A percentile compares a stretch with the other conserved stretches of the same genome.
Conservation (phyloP, 176 grass and related monocot species). For the Oropetium thomaeum region DNA sequence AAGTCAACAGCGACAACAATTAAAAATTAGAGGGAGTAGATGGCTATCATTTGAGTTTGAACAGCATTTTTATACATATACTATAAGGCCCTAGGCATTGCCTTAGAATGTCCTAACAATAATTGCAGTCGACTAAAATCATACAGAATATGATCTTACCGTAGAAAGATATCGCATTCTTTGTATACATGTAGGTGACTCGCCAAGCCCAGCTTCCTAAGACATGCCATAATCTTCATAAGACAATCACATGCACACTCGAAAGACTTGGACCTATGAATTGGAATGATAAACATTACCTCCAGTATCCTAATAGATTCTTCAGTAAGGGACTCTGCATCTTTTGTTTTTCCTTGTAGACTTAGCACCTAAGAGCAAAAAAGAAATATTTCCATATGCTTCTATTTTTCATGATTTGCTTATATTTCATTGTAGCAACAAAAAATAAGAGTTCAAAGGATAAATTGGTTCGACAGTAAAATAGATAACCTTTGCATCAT, state of each 20-base stretch:
- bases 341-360: conserved; percentile 73
- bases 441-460: neutral
- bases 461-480: neutral
- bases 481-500: neutral
- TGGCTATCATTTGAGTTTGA: neutral
- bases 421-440: neutral
- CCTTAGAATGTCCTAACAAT: neutral
- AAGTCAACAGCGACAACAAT: too few relatives aligned
- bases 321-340: conserved; percentile 60
- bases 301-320: conserved; percentile 95
- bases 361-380: conserved; percentile 53
- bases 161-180: conserved; percentile 62
- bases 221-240: conserved; percentile 22
- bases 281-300: conserved; percentile 42
- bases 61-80: neutral
- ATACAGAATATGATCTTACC: conserved; percentile 38
- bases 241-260: conserved; percentile 23
- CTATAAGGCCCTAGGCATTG: neutral
- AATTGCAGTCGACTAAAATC: neutral
- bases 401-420: neutral
- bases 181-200: conserved; percentile 59
- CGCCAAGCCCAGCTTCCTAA: conserved; percentile 83
- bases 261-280: conserved; percentile 7
- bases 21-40: too few relatives aligned
- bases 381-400: neutral